phyloP scores from a whole-genome alignment of 1,139 yeast species.

The Wickerhamomyces sp. region DNA sequence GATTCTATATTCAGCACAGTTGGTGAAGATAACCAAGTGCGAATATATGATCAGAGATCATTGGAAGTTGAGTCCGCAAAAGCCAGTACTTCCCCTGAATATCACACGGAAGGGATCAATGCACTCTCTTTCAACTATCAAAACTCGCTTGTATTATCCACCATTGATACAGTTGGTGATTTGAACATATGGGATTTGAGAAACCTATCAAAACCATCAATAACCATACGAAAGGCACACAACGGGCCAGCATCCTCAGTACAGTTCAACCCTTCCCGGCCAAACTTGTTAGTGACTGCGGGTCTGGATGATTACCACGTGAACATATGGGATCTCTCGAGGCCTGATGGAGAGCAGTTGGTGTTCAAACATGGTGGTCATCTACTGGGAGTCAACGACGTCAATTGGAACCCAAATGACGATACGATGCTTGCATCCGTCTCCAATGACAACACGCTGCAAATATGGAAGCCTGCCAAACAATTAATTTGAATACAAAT shows the following conservation, averaged over 20 bases:
- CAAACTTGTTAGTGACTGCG: constrained; percentile 63
- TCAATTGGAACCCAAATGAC: constrained; percentile 81
- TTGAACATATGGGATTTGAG: constrained; percentile 72
- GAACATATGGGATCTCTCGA: constrained; percentile 61
- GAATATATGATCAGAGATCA: constrained; percentile 46
- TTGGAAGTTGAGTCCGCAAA: constrained; percentile 14
- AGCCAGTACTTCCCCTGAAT: constrained; percentile 15
- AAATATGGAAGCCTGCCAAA: constrained; percentile 53
- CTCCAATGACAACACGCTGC: constrained; percentile 84
- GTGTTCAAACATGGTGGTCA: constrained; percentile 88
- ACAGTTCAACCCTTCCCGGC: constrained; percentile 71
- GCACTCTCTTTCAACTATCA: constrained; percentile 59
- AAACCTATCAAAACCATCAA: constrained; percentile 29
- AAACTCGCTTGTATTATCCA: constrained; percentile 53
- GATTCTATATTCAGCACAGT: constrained; percentile 51
- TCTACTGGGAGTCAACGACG: constrained; percentile 79
- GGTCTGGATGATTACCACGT: constrained; percentile 67
- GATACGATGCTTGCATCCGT: constrained; percentile 80
- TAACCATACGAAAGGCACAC: constrained; percentile 43
- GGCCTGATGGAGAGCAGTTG: constrained; percentile 36
- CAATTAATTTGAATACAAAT: background rate
- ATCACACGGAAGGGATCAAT: constrained; percentile 52
- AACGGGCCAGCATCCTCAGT: constrained; percentile 60
- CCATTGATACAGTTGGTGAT: constrained; percentile 64
- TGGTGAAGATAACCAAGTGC: constrained; percentile 50